Percentiles rank a stretch among this genome's conserved stretches.
These are phyloP conservation scores for Dioscorea dumetorum DNA, from an alignment of 106 monocot genomes.

Conservation along the genomic window DNA sequence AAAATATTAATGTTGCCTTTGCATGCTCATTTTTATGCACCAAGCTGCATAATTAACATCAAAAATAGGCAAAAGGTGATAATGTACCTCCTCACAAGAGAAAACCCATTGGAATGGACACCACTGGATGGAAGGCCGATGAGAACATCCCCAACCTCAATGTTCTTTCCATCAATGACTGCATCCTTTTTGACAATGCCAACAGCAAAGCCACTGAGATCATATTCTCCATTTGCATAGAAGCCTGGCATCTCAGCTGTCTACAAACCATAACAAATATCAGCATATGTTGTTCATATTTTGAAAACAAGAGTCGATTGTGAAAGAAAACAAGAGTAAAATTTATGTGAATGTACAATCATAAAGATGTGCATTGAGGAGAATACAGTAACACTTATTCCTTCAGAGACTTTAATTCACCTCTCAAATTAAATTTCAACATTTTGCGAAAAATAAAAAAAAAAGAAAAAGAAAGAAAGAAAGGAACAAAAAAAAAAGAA, in stretches of 20 bases:
- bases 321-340: no score
- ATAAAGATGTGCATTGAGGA: no score
- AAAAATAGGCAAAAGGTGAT: background rate
- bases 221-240: slow-evolving; percentile 86
- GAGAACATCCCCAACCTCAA: slow-evolving; percentile 64
- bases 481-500: background rate
- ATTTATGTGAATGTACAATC: no score
- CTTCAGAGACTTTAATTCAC: background rate
- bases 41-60: no score
- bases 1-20: no score
- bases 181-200: slow-evolving; percentile 81
- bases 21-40: no score
- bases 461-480: background rate
- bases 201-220: slow-evolving; percentile 95
- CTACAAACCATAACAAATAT: slow-evolving; percentile 18
- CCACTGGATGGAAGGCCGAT: slow-evolving; percentile 98
- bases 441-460: background rate
- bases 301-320: no score
- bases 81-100: slow-evolving; percentile 85
- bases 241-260: slow-evolving; percentile 99
- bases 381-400: background rate
- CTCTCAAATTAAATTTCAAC: background rate
- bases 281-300: no score
- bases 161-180: slow-evolving; percentile 85
- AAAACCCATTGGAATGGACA: slow-evolving; percentile 96